Percentiles rank a stretch among this genome's conserved stretches.
Evolutionary conservation across 2,329 filamentous ascomycete genomes (phyloP).

Genomic region (Pseudopithomyces chartarum): DNA sequence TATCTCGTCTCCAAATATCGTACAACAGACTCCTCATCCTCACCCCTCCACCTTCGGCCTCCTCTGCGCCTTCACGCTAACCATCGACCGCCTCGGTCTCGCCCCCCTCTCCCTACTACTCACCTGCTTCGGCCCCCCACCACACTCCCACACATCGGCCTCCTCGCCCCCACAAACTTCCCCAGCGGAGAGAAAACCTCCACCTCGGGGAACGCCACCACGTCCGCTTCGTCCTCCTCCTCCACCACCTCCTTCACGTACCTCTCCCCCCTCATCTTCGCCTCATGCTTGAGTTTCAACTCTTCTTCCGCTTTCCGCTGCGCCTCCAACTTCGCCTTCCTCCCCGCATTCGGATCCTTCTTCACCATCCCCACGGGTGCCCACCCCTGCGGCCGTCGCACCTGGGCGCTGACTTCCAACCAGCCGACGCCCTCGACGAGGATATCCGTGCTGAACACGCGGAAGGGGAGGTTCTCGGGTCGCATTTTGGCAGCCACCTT

Average conservation of each 20-base stretch:
- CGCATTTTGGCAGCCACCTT: conserved; percentile 66
- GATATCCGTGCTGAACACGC: conserved; percentile 79
- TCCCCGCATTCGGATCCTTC: conserved; percentile 45
- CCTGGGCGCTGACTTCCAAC: conserved; percentile 85
- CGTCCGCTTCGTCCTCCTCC: conserved; percentile 23
- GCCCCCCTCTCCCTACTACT: conserved; percentile 55
- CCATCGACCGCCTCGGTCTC: conserved; percentile 73
- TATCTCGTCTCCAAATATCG: not conserved
- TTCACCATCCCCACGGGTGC: conserved; percentile 52
- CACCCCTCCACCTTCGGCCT: conserved; percentile 18
- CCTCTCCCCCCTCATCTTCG: conserved; percentile 41
- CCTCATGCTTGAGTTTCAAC: conserved; percentile 24
- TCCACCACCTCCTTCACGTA: conserved; percentile 15
- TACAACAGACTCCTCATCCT: not conserved
- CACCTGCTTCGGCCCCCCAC: conserved; percentile 61
- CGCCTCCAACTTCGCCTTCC: conserved; percentile 16
- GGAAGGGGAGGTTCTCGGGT: conserved; percentile 75
- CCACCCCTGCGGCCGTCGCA: conserved; percentile 57
- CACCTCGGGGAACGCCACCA: conserved; percentile 65
- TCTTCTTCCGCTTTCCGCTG: conserved; percentile 16
- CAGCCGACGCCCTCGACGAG: conserved; percentile 92
- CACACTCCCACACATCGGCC: conserved; percentile 74
- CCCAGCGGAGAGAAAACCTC: conserved; percentile 88
- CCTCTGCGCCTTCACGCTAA: conserved; percentile 47
- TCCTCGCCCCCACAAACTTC: conserved; percentile 71